Conservation (phyloP, 768 basidiomycete species). For the Boletus eberwhitei region DNA sequence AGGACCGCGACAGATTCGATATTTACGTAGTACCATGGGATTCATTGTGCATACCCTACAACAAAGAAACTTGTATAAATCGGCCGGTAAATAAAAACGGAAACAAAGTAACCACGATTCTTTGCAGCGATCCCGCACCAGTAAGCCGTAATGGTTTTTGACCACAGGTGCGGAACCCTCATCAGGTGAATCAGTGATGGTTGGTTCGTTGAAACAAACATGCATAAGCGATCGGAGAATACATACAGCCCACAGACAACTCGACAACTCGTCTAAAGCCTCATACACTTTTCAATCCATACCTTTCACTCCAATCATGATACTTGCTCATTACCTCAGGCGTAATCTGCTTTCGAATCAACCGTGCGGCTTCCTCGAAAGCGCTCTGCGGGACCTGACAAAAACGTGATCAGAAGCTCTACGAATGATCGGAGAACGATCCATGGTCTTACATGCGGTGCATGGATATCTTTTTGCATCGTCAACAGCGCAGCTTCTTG, state of each 20-base stretch:
- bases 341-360: conserved; percentile 81
- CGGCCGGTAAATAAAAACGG: background rate
- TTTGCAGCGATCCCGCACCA: too few species aligned
- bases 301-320: conserved; percentile 57
- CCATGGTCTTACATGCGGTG: conserved; percentile 57
- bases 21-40: background rate
- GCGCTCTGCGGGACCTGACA: conserved; percentile 70
- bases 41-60: background rate
- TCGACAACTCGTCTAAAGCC: background rate
- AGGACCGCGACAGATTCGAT: background rate
- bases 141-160: too few species aligned
- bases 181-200: background rate
- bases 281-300: conserved; percentile 23
- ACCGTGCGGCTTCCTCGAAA: conserved; percentile 69
- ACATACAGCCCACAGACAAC: background rate
- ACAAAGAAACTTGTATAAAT: background rate
- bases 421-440: background rate
- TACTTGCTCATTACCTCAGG: conserved; percentile 71
- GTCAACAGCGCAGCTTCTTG: conserved; percentile 93
- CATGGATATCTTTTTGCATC: conserved; percentile 84
- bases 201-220: background rate
- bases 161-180: background rate
- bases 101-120: background rate
- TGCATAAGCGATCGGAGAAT: background rate
- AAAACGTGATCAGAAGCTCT: background rate